phyloP scores from a whole-genome alignment of 768 basidiomycete species.

The Naganishia vaughanmartiniae region DNA sequence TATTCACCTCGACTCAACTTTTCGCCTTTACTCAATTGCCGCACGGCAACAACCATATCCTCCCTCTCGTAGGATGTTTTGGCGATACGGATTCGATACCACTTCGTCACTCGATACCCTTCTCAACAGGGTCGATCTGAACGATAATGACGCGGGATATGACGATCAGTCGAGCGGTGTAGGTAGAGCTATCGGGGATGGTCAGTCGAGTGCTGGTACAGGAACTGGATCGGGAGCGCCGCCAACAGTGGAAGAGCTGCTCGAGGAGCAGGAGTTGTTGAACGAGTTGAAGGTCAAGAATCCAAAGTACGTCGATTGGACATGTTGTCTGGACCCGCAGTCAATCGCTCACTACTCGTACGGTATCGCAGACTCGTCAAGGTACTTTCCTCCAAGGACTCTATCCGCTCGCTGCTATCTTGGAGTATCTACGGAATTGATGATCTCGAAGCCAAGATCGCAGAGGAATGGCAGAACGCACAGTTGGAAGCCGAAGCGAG shows the following conservation, averaged over 20 bases:
- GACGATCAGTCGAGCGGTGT: constrained; percentile 2
- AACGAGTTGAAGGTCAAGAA: constrained; percentile 96
- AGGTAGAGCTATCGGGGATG: constrained; percentile 62
- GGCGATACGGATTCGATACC: constrained; percentile 41
- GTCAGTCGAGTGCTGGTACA: not conserved
- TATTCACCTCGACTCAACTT: too few relatives aligned
- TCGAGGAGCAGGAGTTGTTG: constrained; percentile 89
- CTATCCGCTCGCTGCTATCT: constrained; percentile 41
- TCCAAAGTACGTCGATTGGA: constrained; percentile 63
- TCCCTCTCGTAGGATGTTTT: constrained; percentile 41
- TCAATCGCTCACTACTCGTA: too few relatives aligned
- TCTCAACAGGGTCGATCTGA: constrained; percentile 55
- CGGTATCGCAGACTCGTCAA: constrained; percentile 50
- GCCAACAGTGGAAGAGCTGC: constrained; percentile 68
- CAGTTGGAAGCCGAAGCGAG: not conserved
- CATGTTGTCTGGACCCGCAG: too few relatives aligned
- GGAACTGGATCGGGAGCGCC: constrained; percentile 48
- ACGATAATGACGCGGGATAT: not conserved
- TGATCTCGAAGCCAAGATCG: constrained; percentile 40
- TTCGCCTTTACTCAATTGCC: too few relatives aligned
- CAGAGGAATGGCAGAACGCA: constrained; percentile 6
- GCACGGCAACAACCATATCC: not conserved
- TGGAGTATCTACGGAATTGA: constrained; percentile 50
- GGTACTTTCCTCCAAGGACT: constrained; percentile 41
- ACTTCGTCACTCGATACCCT: constrained; percentile 66